phyloP scores from a whole-genome alignment of 805 yeast genomes.

The Jamesozyma gamospora region DNA sequence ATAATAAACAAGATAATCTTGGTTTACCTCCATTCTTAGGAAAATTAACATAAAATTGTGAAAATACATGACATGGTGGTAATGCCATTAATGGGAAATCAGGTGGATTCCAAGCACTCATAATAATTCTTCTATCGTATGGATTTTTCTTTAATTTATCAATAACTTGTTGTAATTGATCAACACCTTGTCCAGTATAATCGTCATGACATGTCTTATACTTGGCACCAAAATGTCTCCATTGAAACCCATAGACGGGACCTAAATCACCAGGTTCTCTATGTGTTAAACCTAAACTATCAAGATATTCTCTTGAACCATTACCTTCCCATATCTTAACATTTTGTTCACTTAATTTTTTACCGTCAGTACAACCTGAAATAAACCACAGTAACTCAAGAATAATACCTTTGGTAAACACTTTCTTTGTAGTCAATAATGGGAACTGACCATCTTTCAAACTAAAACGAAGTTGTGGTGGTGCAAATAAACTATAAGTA shows the following conservation, averaged over 20 bases:
- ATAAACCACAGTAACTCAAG: constrained; percentile 91
- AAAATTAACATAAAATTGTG: constrained; percentile 91
- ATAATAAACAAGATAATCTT: constrained; percentile 73
- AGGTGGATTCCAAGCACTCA: constrained; percentile 98
- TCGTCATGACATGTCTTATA: constrained; percentile 80
- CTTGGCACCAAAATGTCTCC: constrained; percentile 98
- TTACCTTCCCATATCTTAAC: constrained; percentile 99
- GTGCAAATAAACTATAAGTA: constrained; percentile 81
- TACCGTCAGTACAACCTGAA: constrained; percentile 82
- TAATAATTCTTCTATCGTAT: constrained; percentile 83
- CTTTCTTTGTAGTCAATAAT: constrained; percentile 83
- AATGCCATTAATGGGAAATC: constrained; percentile 90
- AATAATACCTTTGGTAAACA: constrained; percentile 79
- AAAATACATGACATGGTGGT: constrained; percentile 96
- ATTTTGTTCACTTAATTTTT: constrained; percentile 64
- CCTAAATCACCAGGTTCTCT: constrained; percentile 93
- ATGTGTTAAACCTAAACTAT: constrained; percentile 65
- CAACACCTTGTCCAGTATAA: constrained; percentile 80
- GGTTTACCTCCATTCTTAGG: constrained; percentile 45
- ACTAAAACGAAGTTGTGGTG: constrained; percentile 85
- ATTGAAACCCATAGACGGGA: constrained; percentile 97
- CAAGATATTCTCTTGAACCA: constrained; percentile 86
- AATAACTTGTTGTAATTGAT: constrained; percentile 76
- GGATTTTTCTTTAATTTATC: constrained; percentile 78
- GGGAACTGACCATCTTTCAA: constrained; percentile 71